A percentile compares a stretch with the other conserved stretches of the same genome.
Conservation (phyloP, 2,329 filamentous ascomycete genomes). For the Monosporascus sp. region DNA sequence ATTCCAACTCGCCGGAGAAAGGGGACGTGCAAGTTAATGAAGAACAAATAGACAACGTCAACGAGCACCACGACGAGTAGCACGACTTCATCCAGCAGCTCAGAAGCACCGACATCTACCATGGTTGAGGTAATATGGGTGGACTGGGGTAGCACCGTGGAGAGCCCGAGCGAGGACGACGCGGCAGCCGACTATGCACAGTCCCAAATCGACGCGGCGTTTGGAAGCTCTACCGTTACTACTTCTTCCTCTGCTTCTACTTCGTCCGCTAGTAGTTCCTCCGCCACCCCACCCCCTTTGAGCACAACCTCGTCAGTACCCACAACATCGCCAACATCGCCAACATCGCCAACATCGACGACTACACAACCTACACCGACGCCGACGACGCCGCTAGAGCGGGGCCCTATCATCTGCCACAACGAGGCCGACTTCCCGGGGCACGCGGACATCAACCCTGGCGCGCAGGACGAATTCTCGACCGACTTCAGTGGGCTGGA, state of each 20-base stretch:
- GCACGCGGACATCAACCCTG: slow-evolving; percentile 8
- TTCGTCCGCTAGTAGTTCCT: background rate
- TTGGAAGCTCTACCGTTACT: background rate
- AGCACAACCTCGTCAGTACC: background rate
- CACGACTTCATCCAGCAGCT: slow-evolving; percentile 1
- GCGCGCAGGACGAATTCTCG: slow-evolving; percentile 5
- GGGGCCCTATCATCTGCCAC: slow-evolving; percentile 7
- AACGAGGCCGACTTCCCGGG: slow-evolving; percentile 13
- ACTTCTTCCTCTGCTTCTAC: background rate
- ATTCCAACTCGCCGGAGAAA: background rate
- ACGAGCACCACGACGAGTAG: background rate
- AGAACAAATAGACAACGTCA: background rate
- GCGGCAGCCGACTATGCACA: slow-evolving; percentile 3
- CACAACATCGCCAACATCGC: background rate
- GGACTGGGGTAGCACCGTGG: slow-evolving; percentile 4
- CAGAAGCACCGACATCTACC: slow-evolving; percentile 1
- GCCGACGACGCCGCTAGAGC: slow-evolving; percentile 4
- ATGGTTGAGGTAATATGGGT: slow-evolving; percentile 1
- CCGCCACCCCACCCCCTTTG: background rate
- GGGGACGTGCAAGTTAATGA: background rate
- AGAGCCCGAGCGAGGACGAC: slow-evolving; percentile 5
- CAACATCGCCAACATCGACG: background rate
- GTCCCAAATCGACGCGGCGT: slow-evolving; percentile 1
- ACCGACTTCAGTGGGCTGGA: slow-evolving; percentile 2
- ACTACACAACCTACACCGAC: background rate